phyloP scores from a whole-genome alignment of 1,284 basidiomycete species.

The Irpex rosettiformis region DNA sequence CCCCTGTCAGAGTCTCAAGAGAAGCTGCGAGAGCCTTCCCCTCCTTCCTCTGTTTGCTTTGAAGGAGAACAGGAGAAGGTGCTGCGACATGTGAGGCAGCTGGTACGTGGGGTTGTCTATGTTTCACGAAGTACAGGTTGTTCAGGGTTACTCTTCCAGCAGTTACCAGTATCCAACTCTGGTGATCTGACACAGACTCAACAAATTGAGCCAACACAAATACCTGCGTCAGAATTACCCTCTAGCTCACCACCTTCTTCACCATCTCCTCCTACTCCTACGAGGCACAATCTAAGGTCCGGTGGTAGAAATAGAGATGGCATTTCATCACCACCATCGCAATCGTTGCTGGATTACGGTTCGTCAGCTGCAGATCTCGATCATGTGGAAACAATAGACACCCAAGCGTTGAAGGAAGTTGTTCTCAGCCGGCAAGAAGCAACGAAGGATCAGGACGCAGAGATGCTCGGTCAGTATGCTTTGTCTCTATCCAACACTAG shows the following conservation, averaged over 20 bases:
- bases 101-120: slow-evolving; percentile 39
- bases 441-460: slow-evolving; percentile 27
- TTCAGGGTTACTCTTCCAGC: neutral
- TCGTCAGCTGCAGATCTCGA: slow-evolving; percentile 9
- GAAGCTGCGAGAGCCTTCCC: neutral
- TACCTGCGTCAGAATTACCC: neutral
- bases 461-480: slow-evolving; percentile 41
- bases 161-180: neutral
- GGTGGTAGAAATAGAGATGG: neutral
- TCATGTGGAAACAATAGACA: slow-evolving; percentile 29
- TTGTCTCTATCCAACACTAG: too few relatives aligned
- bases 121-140: neutral
- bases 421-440: slow-evolving; percentile 24
- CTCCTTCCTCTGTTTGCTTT: slow-evolving; percentile 7
- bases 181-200: slow-evolving; percentile 26
- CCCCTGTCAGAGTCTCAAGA: slow-evolving; percentile 23
- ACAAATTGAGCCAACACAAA: slow-evolving; percentile 17
- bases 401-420: slow-evolving; percentile 40
- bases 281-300: neutral
- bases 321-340: slow-evolving; percentile 33
- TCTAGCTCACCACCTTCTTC: slow-evolving; percentile 14
- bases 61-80: slow-evolving; percentile 46
- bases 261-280: slow-evolving; percentile 14
- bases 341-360: slow-evolving; percentile 20
- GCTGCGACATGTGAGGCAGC: slow-evolving; percentile 51